phyloP scores from a whole-genome alignment of 2,329 filamentous ascomycete genomes.

The Didymella exigua region DNA sequence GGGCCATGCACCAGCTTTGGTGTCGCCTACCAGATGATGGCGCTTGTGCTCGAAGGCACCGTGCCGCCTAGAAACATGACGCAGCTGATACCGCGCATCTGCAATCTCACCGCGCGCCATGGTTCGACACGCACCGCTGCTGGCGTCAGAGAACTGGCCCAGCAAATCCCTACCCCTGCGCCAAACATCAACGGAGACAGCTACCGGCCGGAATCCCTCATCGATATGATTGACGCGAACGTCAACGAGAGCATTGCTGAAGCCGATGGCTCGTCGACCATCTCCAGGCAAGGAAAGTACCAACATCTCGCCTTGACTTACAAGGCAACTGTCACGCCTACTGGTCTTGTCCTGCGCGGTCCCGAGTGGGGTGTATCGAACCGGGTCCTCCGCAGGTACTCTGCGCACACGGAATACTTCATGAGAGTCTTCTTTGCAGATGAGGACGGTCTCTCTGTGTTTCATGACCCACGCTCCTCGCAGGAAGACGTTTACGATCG shows the following conservation, averaged over 20 bases:
- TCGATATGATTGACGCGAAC: constrained; percentile 15
- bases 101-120: constrained; percentile 42
- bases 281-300: constrained; percentile 52
- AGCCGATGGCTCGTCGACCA: neutral
- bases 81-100: constrained; percentile 29
- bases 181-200: constrained; percentile 18
- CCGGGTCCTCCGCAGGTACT: constrained; percentile 38
- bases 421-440: constrained; percentile 73
- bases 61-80: constrained; percentile 24
- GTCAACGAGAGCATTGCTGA: constrained; percentile 5
- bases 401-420: constrained; percentile 34
- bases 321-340: constrained; percentile 58
- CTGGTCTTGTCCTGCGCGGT: constrained; percentile 51
- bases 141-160: constrained; percentile 72
- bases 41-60: constrained; percentile 34
- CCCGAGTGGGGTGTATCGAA: constrained; percentile 64
- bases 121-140: constrained; percentile 64
- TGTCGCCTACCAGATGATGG: constrained; percentile 32
- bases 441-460: constrained; percentile 70
- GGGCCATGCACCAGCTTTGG: constrained; percentile 11
- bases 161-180: constrained; percentile 46
- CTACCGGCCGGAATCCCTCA: constrained; percentile 14
- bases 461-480: constrained; percentile 56
- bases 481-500: constrained; percentile 44
- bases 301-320: constrained; percentile 55